Conservation (phyloP, 148 eudicot species). For the Hydrangea macrophylla region DNA sequence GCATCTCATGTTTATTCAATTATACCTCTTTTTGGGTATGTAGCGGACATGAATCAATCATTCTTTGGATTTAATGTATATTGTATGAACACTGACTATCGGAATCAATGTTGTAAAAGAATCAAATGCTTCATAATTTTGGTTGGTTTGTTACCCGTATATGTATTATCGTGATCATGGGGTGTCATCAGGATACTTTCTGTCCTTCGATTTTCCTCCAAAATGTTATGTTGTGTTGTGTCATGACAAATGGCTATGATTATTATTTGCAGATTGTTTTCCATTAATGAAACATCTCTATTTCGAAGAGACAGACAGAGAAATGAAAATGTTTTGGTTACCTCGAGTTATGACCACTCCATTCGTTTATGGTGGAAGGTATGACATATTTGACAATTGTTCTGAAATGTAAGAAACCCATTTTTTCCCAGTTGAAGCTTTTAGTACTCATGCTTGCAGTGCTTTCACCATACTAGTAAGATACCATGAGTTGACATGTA, state of each 20-base stretch:
- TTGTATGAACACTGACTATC: neutral
- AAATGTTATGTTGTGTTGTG: neutral
- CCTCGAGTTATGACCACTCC: slow-evolving; percentile 70
- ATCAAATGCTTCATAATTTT: neutral
- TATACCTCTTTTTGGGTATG: too few species aligned
- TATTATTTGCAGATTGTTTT: slow-evolving; percentile 46
- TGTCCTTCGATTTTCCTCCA: too few species aligned
- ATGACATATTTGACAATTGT: slow-evolving; percentile 1
- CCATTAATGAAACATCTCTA: slow-evolving; percentile 38
- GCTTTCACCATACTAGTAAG: neutral
- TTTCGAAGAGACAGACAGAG: slow-evolving; percentile 34
- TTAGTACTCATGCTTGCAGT: neutral
- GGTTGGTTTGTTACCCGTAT: neutral
- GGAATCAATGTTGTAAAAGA: neutral
- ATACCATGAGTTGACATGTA: neutral
- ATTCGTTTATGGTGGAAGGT: slow-evolving; percentile 90
- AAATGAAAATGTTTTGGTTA: slow-evolving; percentile 47
- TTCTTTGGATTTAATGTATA: too few species aligned
- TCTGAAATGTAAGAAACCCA: too few species aligned
- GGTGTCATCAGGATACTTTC: too few species aligned
- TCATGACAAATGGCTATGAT: slow-evolving; percentile 8
- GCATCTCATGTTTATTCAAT: too few species aligned
- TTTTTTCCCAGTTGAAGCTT: neutral
- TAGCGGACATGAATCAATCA: too few species aligned
- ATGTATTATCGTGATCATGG: neutral